phyloP scores from a whole-genome alignment of 371 early-diverging fungal genomes.

The Saksenaea oblongispora region DNA sequence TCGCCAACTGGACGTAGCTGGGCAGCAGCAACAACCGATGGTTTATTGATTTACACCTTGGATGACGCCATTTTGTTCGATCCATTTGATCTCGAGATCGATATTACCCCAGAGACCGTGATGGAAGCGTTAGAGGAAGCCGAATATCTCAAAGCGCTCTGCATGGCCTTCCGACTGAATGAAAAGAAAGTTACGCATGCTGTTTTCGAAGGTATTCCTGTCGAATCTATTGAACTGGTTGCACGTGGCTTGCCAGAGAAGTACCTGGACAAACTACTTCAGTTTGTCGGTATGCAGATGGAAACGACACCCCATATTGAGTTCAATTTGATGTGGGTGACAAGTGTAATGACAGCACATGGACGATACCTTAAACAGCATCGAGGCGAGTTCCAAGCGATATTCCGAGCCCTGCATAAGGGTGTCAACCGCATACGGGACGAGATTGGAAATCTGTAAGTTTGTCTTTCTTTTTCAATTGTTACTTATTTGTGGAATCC shows the following conservation, averaged over 20 bases:
- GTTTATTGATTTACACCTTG: constrained; percentile 90
- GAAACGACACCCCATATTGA: constrained; percentile 82
- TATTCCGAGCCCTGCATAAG: constrained; percentile 80
- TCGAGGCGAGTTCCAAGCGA: constrained; percentile 72
- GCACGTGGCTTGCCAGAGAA: constrained; percentile 78
- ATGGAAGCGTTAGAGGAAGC: constrained; percentile 65
- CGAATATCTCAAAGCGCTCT: constrained; percentile 84
- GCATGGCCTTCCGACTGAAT: constrained; percentile 91
- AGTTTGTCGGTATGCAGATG: constrained; percentile 78
- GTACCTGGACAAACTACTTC: constrained; percentile 82
- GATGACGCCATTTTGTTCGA: constrained; percentile 93
- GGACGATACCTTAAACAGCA: constrained; percentile 82
- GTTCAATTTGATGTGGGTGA: constrained; percentile 86
- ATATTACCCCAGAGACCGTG: constrained; percentile 91
- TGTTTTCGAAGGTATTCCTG: constrained; percentile 84
- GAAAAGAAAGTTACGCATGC: constrained; percentile 74
- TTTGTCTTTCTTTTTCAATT: constrained; percentile 10
- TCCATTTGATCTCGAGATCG: constrained; percentile 95
- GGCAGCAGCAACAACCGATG: constrained; percentile 97
- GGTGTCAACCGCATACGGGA: constrained; percentile 69
- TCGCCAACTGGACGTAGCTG: constrained; percentile 93
- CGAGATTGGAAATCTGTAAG: constrained; percentile 79
- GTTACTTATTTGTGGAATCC: constrained; percentile 13
- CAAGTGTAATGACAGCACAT: constrained; percentile 73
- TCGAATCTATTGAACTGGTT: constrained; percentile 72